Base-by-base conservation (phyloP, 768 basidiomycete species). In the Rhizopogon rudus region DNA sequence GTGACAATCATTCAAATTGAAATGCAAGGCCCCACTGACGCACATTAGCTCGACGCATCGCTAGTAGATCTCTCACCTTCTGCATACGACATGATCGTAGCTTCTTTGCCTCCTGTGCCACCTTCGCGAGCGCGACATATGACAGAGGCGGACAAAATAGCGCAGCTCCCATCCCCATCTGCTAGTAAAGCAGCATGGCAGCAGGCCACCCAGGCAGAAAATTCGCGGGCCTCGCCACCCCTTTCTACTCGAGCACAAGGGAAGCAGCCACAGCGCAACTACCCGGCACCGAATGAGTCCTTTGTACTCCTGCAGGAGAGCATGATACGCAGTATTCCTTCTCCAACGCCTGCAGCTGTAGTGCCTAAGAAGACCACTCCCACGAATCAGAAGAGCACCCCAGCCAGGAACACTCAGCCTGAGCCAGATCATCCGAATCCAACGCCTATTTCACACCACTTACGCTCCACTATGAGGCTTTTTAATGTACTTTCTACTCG, bases 221-320 rank as follows among this genome's bases (percentile, higher is more conserved):
- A 67, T 10, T 67, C 73, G 25, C 63, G 61, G 52, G 55, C 63
- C 31, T 67, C 75, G 2, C 63, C 66, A 65, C 66, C 76, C 22
- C 68, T 81, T 48, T 83, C 85, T 35, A 67, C 80, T 57, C 82
- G 79, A 61, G 75, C 79, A 25, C 81, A 81, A 67, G 80, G 77
- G 59, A 88, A 84, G 63, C 85, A 82, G 59, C 73, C 80, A 17
- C 81, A 81, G 62, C 80, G 78, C 56, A 74, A 62, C 42, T 69
- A 75, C 17, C 76, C 73, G 33, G 75, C 81, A 41, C 89, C 92
- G 6, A 88, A 83, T 63, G 93, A 94, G 69, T 96, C 93, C 25
- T 97, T 95, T 71, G 90, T 97, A 56, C 79, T 97, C 42, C 76
- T 95, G 28, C 88, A 92, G 67, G 92, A 94, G 64, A 93, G 90